Evolutionary conservation across 2,329 filamentous ascomycete genomes (phyloP).

Genomic region (Aspergillus chevalieri): DNA sequence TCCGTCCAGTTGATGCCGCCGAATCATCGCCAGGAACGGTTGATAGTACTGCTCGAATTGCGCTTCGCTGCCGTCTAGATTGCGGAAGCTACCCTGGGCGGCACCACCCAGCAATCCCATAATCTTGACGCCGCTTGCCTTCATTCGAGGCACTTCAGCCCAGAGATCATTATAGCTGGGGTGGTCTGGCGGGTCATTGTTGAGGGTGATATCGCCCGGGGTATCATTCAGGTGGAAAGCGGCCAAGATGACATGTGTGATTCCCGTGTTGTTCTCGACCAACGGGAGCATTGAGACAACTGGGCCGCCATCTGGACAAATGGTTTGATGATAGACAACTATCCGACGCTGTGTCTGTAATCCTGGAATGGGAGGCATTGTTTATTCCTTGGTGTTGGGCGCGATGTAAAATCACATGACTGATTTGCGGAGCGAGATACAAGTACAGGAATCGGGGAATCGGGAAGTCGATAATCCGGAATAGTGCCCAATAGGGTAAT

Average conservation of each 20-base stretch:
- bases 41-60: constrained; percentile 68
- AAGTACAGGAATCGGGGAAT: too few relatives aligned
- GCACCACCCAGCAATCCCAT: constrained; percentile 85
- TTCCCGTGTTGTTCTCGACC: constrained; percentile 52
- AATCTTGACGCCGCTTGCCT: constrained; percentile 69
- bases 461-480: too few relatives aligned
- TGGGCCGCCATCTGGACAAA: constrained; percentile 48
- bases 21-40: constrained; percentile 61
- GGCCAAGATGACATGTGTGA: constrained; percentile 79
- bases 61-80: constrained; percentile 52
- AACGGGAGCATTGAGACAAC: constrained; percentile 59
- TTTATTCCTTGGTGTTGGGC: background rate
- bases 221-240: constrained; percentile 75
- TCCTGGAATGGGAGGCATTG: constrained; percentile 35
- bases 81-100: constrained; percentile 64
- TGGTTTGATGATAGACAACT: constrained; percentile 58
- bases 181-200: constrained; percentile 68
- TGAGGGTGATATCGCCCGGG: constrained; percentile 65
- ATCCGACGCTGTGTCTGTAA: constrained; percentile 29
- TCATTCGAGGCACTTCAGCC: constrained; percentile 67
- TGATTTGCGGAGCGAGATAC: too few relatives aligned
- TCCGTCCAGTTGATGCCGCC: constrained; percentile 57
- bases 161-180: constrained; percentile 66
- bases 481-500: too few relatives aligned
- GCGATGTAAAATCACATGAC: too few relatives aligned